phyloP scores from a whole-genome alignment of 208 protist genomes.

The Crithidia expoeki region DNA sequence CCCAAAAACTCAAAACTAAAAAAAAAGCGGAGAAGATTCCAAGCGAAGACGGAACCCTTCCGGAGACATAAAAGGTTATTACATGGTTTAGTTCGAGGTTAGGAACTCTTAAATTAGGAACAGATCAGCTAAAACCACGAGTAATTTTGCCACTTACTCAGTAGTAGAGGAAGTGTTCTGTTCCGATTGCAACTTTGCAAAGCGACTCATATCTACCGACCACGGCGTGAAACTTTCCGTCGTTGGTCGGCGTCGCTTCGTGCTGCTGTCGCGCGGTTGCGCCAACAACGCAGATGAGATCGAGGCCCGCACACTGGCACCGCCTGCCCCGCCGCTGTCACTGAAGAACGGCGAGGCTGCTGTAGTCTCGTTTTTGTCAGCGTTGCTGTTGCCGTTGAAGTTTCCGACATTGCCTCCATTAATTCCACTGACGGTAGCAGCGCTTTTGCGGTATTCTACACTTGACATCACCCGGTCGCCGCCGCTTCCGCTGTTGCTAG shows the following conservation, averaged over 20 bases:
- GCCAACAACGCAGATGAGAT: conserved; percentile 8
- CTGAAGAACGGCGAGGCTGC: background rate
- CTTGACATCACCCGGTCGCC: conserved; percentile 11
- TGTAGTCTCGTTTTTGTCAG: background rate
- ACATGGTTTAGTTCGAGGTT: too few relatives aligned
- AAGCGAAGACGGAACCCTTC: too few relatives aligned
- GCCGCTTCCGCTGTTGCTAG: conserved; percentile 7
- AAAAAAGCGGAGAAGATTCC: too few relatives aligned
- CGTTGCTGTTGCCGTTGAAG: conserved; percentile 5
- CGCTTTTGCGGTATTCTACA: background rate
- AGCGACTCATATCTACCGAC: conserved; percentile 31
- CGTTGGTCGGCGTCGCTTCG: conserved; percentile 32
- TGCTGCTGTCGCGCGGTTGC: conserved; percentile 22
- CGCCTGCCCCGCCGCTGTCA: background rate
- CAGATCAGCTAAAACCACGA: too few relatives aligned
- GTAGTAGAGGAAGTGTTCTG: background rate
- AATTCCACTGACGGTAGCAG: background rate
- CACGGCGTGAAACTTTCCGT: conserved; percentile 32
- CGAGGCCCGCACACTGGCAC: conserved; percentile 6
- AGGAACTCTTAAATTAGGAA: too few relatives aligned
- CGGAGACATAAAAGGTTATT: too few relatives aligned
- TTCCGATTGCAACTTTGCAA: conserved; percentile 18
- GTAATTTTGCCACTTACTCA: too few relatives aligned
- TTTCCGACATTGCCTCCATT: background rate
- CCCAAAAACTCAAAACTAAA: too few relatives aligned